These are phyloP conservation scores for Xylariaceae sp. DNA, from an alignment of 2,329 filamentous ascomycete species.

Conservation along the genomic window DNA sequence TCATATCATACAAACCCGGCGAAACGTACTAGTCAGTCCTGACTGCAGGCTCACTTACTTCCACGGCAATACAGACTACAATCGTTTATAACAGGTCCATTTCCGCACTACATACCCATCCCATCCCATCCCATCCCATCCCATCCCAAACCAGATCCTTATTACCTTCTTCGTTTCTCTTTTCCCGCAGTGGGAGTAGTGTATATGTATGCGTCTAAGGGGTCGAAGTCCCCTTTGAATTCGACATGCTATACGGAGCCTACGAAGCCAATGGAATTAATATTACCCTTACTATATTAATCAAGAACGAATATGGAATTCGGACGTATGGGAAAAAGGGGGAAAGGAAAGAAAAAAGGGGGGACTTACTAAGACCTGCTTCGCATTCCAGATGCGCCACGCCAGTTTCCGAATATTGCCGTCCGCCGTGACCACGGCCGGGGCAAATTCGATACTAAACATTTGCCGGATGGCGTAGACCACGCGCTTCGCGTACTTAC, in stretches of 20 bases:
- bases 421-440: conserved; percentile 86
- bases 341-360: neutral
- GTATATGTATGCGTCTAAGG: conserved; percentile 37
- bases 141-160: no score
- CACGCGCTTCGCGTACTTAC: conserved; percentile 82
- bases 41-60: no score
- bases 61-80: no score
- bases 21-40: no score
- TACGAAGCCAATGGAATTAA: conserved; percentile 31
- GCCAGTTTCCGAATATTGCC: conserved; percentile 85
- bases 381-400: conserved; percentile 93
- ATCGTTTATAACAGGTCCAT: no score
- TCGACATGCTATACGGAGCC: conserved; percentile 69
- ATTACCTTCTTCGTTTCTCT: no score
- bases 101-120: no score
- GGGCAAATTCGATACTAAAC: conserved; percentile 94
- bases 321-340: neutral
- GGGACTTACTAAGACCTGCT: conserved; percentile 76
- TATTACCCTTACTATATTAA: conserved; percentile 1
- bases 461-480: conserved; percentile 94
- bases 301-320: neutral
- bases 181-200: no score
- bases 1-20: no score
- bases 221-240: conserved; percentile 57
- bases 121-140: no score